Conservation (phyloP, 495 filamentous ascomycete species). For the Cladorrhinum samala region DNA sequence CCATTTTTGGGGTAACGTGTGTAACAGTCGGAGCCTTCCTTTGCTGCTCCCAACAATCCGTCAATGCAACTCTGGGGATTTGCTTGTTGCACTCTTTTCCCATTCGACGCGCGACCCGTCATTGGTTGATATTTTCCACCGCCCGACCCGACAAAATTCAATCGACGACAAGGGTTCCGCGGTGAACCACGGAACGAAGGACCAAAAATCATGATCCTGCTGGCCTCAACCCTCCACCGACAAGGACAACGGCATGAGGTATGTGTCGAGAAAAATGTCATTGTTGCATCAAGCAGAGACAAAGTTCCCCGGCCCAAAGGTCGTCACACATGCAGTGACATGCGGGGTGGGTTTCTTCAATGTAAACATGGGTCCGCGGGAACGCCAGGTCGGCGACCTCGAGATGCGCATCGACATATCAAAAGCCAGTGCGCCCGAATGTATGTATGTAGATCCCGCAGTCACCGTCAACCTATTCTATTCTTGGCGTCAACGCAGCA, state of each 20-base stretch:
- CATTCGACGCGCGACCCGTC: neutral
- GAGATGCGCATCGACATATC: slow-evolving; percentile 4
- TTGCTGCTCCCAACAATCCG: no score
- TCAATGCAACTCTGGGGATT: neutral
- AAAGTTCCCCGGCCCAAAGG: neutral
- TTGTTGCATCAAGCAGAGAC: neutral
- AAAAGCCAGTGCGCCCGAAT: slow-evolving; percentile 5
- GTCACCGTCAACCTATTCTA: neutral
- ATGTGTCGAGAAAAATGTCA: no score
- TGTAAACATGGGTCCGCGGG: neutral
- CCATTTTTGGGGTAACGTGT: no score
- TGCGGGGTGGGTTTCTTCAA: neutral
- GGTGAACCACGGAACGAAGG: no score
- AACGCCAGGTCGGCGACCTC: slow-evolving; percentile 22
- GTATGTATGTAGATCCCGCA: slow-evolving; percentile 21
- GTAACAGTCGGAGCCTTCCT: no score
- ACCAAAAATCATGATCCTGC: no score
- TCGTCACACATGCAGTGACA: neutral
- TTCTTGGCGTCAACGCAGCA: neutral
- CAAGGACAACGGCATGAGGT: no score
- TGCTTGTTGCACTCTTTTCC: no score
- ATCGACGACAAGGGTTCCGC: no score
- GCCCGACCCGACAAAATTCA: neutral
- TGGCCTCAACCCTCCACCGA: no score
- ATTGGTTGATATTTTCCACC: neutral